Percentiles rank a stretch among this genome's conserved stretches.
These are phyloP conservation scores for Penicillium sp. DNA, from an alignment of 2,329 filamentous ascomycete genomes.

Conservation along the genomic window DNA sequence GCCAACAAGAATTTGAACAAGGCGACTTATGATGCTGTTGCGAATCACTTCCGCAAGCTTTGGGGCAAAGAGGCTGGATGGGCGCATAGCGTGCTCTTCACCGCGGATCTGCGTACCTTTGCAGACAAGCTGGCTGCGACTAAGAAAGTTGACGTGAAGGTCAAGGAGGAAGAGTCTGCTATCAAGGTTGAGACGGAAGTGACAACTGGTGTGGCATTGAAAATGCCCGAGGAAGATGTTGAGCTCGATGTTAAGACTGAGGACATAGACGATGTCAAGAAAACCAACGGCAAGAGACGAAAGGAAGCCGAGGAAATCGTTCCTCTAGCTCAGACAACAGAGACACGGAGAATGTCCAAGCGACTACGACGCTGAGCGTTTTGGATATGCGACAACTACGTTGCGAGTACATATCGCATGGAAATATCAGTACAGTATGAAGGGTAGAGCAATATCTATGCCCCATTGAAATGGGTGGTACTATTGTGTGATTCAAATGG, in stretches of 20 bases:
- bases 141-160: constrained; percentile 37
- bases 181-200: constrained; percentile 29
- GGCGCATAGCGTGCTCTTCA: constrained; percentile 96
- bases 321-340: constrained; percentile 23
- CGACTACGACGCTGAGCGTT: constrained; percentile 22
- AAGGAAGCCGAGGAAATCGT: constrained; percentile 20
- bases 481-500: neutral
- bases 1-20: constrained; percentile 85
- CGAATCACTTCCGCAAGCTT: constrained; percentile 78
- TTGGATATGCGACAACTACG: too few relatives aligned
- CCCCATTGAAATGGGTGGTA: neutral
- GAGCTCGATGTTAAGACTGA: constrained; percentile 21
- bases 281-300: constrained; percentile 16
- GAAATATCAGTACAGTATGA: neutral
- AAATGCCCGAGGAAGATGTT: constrained; percentile 23
- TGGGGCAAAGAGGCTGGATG: constrained; percentile 96
- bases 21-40: constrained; percentile 81
- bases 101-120: constrained; percentile 83
- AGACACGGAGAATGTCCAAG: constrained; percentile 32
- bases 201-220: constrained; percentile 26
- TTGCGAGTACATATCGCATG: neutral
- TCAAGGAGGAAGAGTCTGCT: constrained; percentile 29
- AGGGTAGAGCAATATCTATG: neutral
- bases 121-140: constrained; percentile 57
- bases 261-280: constrained; percentile 13